Evolutionary conservation across 129 eudicot genomes (phyloP).

Genomic region (Artemisia argyi): DNA sequence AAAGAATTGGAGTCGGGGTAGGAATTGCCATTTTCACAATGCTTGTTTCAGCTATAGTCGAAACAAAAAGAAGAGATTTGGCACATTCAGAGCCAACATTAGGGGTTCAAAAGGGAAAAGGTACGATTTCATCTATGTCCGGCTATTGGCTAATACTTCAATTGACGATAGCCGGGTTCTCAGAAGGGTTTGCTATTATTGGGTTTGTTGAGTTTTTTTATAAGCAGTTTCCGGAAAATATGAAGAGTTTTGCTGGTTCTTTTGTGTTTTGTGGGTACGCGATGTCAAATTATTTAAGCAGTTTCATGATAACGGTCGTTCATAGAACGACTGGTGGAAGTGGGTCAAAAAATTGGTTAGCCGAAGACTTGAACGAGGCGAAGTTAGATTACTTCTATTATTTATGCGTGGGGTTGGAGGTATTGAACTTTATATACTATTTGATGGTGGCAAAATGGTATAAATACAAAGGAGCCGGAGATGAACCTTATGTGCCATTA

Average conservation of each 20-base stretch:
- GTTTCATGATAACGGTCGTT: conserved; percentile 44
- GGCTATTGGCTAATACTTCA: conserved; percentile 45
- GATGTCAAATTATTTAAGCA: conserved; percentile 46
- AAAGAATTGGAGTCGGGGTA: too few relatives aligned
- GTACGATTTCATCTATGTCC: conserved; percentile 55
- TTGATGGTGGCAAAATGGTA: conserved; percentile 64
- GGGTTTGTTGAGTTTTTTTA: conserved; percentile 51
- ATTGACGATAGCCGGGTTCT: conserved; percentile 44
- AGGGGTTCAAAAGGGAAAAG: conserved; percentile 42
- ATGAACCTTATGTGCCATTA: conserved; percentile 16
- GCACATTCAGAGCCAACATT: conserved; percentile 47
- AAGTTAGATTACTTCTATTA: conserved; percentile 55
- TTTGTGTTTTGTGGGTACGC: conserved; percentile 42
- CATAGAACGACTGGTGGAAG: conserved; percentile 34
- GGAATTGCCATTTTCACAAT: conserved; percentile 40
- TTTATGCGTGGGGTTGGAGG: conserved; percentile 37
- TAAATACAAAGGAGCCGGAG: conserved; percentile 52
- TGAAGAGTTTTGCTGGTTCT: conserved; percentile 55
- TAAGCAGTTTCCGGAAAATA: conserved; percentile 55
- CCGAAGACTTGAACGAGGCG: conserved; percentile 63
- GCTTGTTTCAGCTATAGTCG: conserved; percentile 45
- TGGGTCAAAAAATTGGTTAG: conserved; percentile 46
- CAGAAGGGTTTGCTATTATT: conserved; percentile 46
- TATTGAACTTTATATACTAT: conserved; percentile 44
- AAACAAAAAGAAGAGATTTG: conserved; percentile 37